Conservation (phyloP, 2,329 filamentous ascomycete genomes). For the Penicillium paneum region DNA sequence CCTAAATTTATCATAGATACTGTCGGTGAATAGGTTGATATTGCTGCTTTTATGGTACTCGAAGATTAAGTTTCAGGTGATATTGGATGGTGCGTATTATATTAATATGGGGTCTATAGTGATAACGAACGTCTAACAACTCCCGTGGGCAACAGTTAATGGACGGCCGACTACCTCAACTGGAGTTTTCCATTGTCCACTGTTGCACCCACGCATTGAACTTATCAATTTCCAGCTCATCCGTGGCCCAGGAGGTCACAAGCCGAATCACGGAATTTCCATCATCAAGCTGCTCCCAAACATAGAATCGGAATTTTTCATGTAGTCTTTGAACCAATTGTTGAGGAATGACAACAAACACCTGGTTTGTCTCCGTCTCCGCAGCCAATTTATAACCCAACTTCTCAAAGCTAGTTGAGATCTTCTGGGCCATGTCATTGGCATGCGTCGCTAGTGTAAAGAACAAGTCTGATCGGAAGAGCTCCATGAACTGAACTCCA, state of each 20-base stretch:
- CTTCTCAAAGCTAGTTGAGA: conserved; percentile 45
- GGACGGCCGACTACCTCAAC: background rate
- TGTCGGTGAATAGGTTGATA: too few species aligned
- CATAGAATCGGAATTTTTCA: conserved; percentile 47
- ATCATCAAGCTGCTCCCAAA: conserved; percentile 47
- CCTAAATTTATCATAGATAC: too few species aligned
- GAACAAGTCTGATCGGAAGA: conserved; percentile 48
- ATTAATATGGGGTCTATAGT: background rate
- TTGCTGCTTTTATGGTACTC: too few species aligned
- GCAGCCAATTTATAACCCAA: conserved; percentile 46
- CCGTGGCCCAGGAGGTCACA: conserved; percentile 53
- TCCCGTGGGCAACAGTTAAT: background rate
- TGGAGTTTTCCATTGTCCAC: conserved; percentile 22
- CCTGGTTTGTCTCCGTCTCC: conserved; percentile 52
- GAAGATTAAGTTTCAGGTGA: too few species aligned
- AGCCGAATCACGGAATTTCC: conserved; percentile 45
- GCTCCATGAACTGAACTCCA: conserved; percentile 50
- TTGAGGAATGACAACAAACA: conserved; percentile 48
- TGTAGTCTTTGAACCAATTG: conserved; percentile 41
- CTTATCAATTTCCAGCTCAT: conserved; percentile 41
- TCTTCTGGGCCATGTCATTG: conserved; percentile 45
- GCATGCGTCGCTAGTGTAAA: conserved; percentile 48
- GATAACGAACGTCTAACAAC: background rate
- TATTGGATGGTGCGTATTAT: too few species aligned
- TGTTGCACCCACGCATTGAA: conserved; percentile 31